Evolutionary conservation across 306 rosid genomes (phyloP).

Genomic region (Delonix regia): DNA sequence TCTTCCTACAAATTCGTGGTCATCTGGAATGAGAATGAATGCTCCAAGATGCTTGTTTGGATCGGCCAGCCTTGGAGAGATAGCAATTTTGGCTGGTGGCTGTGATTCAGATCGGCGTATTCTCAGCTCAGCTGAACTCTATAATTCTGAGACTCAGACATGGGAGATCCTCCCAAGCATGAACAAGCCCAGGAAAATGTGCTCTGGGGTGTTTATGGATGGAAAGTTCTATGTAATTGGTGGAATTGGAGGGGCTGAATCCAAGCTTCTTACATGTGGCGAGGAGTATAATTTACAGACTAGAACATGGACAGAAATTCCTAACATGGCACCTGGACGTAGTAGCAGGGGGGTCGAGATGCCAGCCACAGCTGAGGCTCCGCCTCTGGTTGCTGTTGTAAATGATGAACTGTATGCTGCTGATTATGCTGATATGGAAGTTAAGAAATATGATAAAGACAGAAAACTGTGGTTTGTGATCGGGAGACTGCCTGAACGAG

Average conservation of each 20-base stretch:
- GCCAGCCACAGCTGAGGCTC: slow-evolving; percentile 81
- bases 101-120: slow-evolving; percentile 72
- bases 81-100: slow-evolving; percentile 87
- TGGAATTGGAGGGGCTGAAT: slow-evolving; percentile 75
- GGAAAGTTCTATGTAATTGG: slow-evolving; percentile 77
- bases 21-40: slow-evolving; percentile 76
- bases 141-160: slow-evolving; percentile 74
- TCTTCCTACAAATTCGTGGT: slow-evolving; percentile 77
- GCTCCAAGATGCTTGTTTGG: slow-evolving; percentile 90
- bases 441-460: slow-evolving; percentile 67
- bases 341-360: slow-evolving; percentile 47
- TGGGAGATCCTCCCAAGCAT: slow-evolving; percentile 75
- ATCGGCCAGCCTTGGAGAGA: slow-evolving; percentile 84
- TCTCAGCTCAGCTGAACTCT: slow-evolving; percentile 68
- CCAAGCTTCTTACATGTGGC: slow-evolving; percentile 72
- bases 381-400: slow-evolving; percentile 89
- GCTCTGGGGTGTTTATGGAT: slow-evolving; percentile 89
- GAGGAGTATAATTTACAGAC: slow-evolving; percentile 75
- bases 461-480: slow-evolving; percentile 54
- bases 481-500: slow-evolving; percentile 82
- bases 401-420: slow-evolving; percentile 78
- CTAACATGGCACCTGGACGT: slow-evolving; percentile 85
- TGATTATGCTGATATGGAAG: slow-evolving; percentile 84
- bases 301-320: slow-evolving; percentile 67
- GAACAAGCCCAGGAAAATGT: slow-evolving; percentile 85